Base-by-base conservation (phyloP, 371 early-diverging fungal species). In the Apophysomyces trapeziformis region DNA sequence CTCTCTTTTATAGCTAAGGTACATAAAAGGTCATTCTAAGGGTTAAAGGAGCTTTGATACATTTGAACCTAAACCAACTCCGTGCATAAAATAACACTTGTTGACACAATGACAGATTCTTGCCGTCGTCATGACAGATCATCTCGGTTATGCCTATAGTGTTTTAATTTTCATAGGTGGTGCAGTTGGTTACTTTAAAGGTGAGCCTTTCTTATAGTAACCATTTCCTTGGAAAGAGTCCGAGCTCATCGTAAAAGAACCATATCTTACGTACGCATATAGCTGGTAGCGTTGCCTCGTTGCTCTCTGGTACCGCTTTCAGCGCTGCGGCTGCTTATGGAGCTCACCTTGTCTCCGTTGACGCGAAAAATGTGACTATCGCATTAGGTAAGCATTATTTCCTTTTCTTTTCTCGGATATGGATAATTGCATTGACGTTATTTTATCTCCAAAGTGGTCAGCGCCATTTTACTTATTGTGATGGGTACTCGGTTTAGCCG, bases 401-500 rank as follows among this genome's bases (percentile, higher is more conserved):
- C 3, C 32, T 26, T 26, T 26, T 26, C 32, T 26, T 26, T 26
- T 26, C 32, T 26, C 32, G 32, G 3, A 26, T 26, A 26, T 26
- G 32, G 2, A 26, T 26, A 1, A 26, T 26, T 26, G 32, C 32
- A 26, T 26, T 26, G 32, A 26, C 32, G 32, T 26, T 26, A 26
- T 26, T 26, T 26, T 26, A 26, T 26, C 32, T 26, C 2, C 32
- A 26, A 26, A 72, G 77, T 64, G 5, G 71, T 83, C n/a, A 84
- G 83, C 68, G 36, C 79, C 16, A 46, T 75, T 0, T 69, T 90
- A 13, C 64, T 83, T n/a, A 35, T 79, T 2, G 79, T 86, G 7
- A 90, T 88, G 90, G 88, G 86, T 9, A 50, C 69, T 5, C 85
- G 88, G 26, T 90, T 80, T 63, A 61, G 72, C 45, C 74, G 76